Conservation (phyloP, 192 early-diverging fungal species). For the Podila minutissima region DNA sequence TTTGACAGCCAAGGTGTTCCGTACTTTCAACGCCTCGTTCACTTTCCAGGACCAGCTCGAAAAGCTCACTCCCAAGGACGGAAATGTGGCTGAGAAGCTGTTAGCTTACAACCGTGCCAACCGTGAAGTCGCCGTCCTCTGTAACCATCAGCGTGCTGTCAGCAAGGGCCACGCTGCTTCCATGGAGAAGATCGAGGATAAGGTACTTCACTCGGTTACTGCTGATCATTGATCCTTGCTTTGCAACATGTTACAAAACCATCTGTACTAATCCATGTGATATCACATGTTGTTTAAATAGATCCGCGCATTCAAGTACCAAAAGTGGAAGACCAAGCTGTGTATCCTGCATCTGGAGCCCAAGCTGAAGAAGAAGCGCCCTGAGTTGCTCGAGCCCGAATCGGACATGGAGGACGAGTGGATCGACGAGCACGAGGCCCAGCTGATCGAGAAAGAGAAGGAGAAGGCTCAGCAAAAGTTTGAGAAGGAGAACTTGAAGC, state of each 20-base stretch:
- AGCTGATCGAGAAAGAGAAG: constrained; percentile 75
- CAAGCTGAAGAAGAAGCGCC: constrained; percentile 78
- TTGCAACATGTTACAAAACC: neutral
- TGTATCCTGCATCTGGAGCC: constrained; percentile 80
- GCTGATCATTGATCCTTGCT: neutral
- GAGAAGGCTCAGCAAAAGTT: constrained; percentile 68
- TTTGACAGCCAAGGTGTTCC: constrained; percentile 97
- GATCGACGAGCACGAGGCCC: constrained; percentile 70
- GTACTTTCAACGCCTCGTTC: constrained; percentile 97
- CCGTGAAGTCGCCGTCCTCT: constrained; percentile 94
- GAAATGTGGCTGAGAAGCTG: constrained; percentile 84
- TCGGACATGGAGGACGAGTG: constrained; percentile 82
- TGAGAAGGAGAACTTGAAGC: constrained; percentile 89
- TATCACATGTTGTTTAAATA: constrained; percentile 36
- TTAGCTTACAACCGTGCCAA: constrained; percentile 96
- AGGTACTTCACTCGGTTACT: constrained; percentile 55
- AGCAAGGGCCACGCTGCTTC: constrained; percentile 80
- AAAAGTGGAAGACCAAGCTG: constrained; percentile 76
- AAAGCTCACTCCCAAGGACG: constrained; percentile 70
- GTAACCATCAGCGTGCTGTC: constrained; percentile 96
- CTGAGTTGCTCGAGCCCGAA: constrained; percentile 73
- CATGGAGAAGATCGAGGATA: constrained; percentile 86
- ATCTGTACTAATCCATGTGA: neutral
- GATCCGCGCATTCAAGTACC: constrained; percentile 88
- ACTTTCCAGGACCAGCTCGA: constrained; percentile 92